Percentiles rank a stretch among this genome's conserved stretches.
Conservation (phyloP, 2,329 filamentous ascomycete genomes). For the Cladosporium colombiae region DNA sequence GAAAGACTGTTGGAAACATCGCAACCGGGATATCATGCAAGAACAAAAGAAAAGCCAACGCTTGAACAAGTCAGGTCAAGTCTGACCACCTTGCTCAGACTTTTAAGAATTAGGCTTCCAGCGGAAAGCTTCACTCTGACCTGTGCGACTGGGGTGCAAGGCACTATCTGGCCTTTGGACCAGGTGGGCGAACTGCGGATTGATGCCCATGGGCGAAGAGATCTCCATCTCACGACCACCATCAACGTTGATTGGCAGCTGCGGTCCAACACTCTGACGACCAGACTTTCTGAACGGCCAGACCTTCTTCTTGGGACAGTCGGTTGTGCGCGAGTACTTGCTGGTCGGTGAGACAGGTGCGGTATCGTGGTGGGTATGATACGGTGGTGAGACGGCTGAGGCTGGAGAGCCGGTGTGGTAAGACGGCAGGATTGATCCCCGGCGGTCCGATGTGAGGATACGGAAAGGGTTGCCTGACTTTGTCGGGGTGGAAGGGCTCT, state of each 20-base stretch:
- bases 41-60: neutral
- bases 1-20: neutral
- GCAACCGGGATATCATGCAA: conserved; percentile 10
- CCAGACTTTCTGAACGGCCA: conserved; percentile 32
- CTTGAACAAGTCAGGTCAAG: neutral
- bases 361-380: conserved; percentile 38
- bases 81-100: neutral
- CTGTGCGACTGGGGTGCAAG: conserved; percentile 51
- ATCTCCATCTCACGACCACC: conserved; percentile 44
- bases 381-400: conserved; percentile 28
- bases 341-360: conserved; percentile 35
- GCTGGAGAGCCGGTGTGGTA: conserved; percentile 44
- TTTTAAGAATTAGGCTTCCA: conserved; percentile 28
- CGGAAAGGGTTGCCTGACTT: conserved; percentile 37
- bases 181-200: conserved; percentile 56
- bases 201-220: conserved; percentile 55
- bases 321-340: conserved; percentile 39
- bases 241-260: conserved; percentile 46
- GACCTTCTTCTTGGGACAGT: conserved; percentile 40
- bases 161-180: conserved; percentile 56
- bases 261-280: conserved; percentile 45
- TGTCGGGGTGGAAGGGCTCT: conserved; percentile 26
- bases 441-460: conserved; percentile 40
- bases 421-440: conserved; percentile 47
- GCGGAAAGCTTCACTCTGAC: conserved; percentile 36